Evolutionary conservation across 345 rosid genomes (phyloP), one percentile per base, ranked within the genome.

Genomic region (Populus euphratica): DNA sequence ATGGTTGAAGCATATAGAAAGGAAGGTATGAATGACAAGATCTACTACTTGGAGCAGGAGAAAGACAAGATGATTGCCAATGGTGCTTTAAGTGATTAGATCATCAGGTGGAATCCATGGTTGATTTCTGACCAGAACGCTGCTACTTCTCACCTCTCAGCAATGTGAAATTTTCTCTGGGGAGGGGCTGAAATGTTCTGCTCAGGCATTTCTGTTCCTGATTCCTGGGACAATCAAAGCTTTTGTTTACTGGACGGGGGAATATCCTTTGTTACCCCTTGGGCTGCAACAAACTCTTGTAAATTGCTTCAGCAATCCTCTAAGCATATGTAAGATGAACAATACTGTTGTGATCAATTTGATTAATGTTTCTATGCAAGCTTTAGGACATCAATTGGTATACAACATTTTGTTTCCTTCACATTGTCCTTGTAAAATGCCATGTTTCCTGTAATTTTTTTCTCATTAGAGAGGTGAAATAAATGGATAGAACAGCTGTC

Each of bases 21-120:
- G 80, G 91, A 81, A 80, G 93, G 91, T 63, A 93, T 95, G 99
- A 85, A 87, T 35, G 96, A 95, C 88, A 93, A 91, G 84, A 79
- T 89, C 66, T 91, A 89, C 73, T 82, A 91, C 83, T 82, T 95
- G 79, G 97, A 92, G 80, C 93, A 83, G 87, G 97, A 91, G 82
- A 85, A 72, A 76, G 82, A 79, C 76, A 63, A 69, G 81, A 35
- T 80, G 36, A 31, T 79, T 77, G 74, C 70, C 12, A 31, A 68
- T 73, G 73, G 56, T 33, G 25, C 41, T 78, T 20, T 33, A 73
- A 68, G 33, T 43, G 69, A 31, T 31, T 54, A 52, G 69, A 29
- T 18, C 4, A 21, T 4, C 11, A 8, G 63, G 12, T 66, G 71
- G 67, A 8, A 2, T 12, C 8, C 41, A 29, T 38, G 35, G 20